Evolutionary conservation across 2,329 filamentous ascomycete species (phyloP).

Genomic region (Paracoccidioides brasiliensis): DNA sequence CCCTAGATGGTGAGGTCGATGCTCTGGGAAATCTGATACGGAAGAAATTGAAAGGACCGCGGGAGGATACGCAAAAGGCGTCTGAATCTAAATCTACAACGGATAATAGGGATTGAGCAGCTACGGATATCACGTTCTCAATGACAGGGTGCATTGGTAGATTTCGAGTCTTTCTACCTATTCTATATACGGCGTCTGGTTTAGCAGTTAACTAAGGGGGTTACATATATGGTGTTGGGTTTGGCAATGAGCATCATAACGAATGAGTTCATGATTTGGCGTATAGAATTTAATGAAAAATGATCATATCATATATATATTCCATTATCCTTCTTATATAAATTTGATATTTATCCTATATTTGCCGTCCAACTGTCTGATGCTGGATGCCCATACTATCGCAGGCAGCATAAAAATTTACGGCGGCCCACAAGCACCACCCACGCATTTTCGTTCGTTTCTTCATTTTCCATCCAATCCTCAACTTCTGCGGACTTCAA

Average conservation of each 20-base stretch:
- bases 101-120: not conserved
- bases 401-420: not conserved
- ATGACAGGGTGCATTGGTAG: not conserved
- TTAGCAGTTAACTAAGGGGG: no score
- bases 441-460: not conserved
- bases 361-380: no score
- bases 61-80: not conserved
- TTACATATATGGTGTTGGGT: not conserved
- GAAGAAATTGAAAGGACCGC: not conserved
- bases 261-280: not conserved
- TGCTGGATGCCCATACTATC: no score
- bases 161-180: not conserved
- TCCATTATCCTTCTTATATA: not conserved
- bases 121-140: conserved; percentile 5
- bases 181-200: not conserved
- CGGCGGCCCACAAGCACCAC: not conserved
- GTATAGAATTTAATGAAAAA: not conserved
- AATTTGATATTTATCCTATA: no score
- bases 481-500: not conserved
- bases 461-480: not conserved
- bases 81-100: not conserved
- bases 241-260: not conserved
- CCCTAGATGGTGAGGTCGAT: not conserved
- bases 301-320: not conserved
- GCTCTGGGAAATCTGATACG: not conserved